These are phyloP conservation scores for Rhizophora apiculata DNA, from an alignment of 345 rosid genomes.

Conservation along the genomic window DNA sequence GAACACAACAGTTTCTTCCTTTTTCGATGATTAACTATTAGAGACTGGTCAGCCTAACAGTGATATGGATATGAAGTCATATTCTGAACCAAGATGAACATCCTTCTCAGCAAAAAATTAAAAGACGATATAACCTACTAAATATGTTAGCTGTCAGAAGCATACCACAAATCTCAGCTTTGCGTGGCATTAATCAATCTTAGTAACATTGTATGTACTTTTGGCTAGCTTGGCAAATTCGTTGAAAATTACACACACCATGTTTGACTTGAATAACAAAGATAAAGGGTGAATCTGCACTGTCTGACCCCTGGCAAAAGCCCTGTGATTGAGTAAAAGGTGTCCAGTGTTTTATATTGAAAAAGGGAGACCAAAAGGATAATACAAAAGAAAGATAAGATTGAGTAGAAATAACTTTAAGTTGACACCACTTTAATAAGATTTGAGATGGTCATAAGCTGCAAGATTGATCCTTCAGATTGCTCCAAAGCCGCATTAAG, in stretches of 20 bases:
- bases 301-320: conserved; percentile 71
- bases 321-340: conserved; percentile 50
- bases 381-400: conserved; percentile 7
- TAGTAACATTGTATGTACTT: conserved; percentile 72
- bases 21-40: background rate
- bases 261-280: conserved; percentile 60
- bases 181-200: conserved; percentile 61
- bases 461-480: conserved; percentile 50
- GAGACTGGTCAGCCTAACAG: background rate
- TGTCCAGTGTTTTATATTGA: background rate
- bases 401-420: background rate
- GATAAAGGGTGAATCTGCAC: conserved; percentile 92
- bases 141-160: background rate
- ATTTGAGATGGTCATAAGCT: conserved; percentile 1
- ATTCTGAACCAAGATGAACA: background rate
- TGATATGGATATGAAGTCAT: background rate
- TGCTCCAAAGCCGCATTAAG: conserved; percentile 87
- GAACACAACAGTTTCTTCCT: background rate
- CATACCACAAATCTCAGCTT: conserved; percentile 31
- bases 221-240: conserved; percentile 69
- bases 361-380: background rate
- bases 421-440: background rate
- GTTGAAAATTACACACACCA: conserved; percentile 76
- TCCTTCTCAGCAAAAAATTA: background rate
- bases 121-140: background rate